Evolutionary conservation across 176 grass and related monocot species (phyloP).

Genomic region (Oryza brachyantha): DNA sequence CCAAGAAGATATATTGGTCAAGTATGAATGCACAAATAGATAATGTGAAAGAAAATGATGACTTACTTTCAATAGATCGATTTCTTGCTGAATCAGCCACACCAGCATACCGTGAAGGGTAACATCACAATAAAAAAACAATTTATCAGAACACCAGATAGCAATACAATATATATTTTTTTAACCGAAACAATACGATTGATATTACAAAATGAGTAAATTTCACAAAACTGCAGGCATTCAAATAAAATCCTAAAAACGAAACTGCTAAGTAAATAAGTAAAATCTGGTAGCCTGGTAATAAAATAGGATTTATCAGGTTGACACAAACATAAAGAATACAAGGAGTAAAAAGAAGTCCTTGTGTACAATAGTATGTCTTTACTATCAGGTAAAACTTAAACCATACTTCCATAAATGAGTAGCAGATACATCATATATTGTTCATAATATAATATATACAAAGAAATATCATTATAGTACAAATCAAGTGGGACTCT

Average conservation of each 20-base stretch:
- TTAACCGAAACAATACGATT: no score
- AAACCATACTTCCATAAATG: slow-evolving; percentile 10
- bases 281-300: not conserved
- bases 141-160: slow-evolving; percentile 12
- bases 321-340: slow-evolving; percentile 13
- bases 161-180: no score
- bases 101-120: slow-evolving; percentile 21
- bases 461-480: not conserved
- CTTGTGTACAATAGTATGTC: not conserved
- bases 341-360: not conserved
- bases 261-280: not conserved
- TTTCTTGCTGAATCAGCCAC: slow-evolving; percentile 87
- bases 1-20: slow-evolving; percentile 9
- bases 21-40: slow-evolving; percentile 8
- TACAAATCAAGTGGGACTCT: not conserved
- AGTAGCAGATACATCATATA: not conserved
- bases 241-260: not conserved
- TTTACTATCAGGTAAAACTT: not conserved
- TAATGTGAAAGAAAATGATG: not conserved
- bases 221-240: not conserved
- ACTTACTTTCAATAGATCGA: slow-evolving; percentile 96
- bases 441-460: not conserved
- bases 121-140: slow-evolving; percentile 34
- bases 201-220: no score
- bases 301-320: not conserved